These are phyloP conservation scores for Knufia fluminis DNA, from an alignment of 2,329 filamentous ascomycete species.

Conservation along the genomic window DNA sequence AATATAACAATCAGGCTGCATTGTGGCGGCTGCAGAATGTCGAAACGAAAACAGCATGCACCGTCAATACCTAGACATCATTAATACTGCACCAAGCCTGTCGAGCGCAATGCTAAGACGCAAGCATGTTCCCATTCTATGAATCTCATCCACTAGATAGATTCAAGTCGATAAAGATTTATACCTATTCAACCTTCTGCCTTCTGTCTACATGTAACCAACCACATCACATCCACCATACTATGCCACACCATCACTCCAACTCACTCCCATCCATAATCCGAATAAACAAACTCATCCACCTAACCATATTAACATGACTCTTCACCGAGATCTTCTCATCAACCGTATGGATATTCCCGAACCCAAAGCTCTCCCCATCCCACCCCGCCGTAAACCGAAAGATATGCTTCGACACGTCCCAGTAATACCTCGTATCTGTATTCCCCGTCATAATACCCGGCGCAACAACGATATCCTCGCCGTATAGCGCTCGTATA, in stretches of 20 bases:
- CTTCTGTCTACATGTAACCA: no score
- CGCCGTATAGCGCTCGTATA: slow-evolving; percentile 39
- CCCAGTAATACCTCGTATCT: slow-evolving; percentile 43
- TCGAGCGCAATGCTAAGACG: no score
- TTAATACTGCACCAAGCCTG: no score
- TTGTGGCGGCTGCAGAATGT: no score
- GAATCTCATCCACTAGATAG: no score
- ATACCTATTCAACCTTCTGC: no score
- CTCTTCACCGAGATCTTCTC: slow-evolving; percentile 26
- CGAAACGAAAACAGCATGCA: no score
- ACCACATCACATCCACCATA: no score
- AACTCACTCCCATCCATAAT: slow-evolving; percentile 23
- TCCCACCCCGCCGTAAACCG: slow-evolving; percentile 26
- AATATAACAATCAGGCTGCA: no score
- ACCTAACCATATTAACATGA: slow-evolving; percentile 25
- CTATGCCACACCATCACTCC: not conserved
- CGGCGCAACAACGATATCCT: slow-evolving; percentile 45
- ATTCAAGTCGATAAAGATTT: no score
- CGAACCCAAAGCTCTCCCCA: slow-evolving; percentile 21
- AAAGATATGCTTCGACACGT: slow-evolving; percentile 39
- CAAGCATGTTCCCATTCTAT: no score
- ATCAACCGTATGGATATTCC: slow-evolving; percentile 30
- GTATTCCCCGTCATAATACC: slow-evolving; percentile 46
- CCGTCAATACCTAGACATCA: no score
- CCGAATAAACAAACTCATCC: slow-evolving; percentile 26